Evolutionary conservation across 164 flowering plant genomes (phyloP), one percentile per base, ranked within the genome.

Genomic region (Piper betle): DNA sequence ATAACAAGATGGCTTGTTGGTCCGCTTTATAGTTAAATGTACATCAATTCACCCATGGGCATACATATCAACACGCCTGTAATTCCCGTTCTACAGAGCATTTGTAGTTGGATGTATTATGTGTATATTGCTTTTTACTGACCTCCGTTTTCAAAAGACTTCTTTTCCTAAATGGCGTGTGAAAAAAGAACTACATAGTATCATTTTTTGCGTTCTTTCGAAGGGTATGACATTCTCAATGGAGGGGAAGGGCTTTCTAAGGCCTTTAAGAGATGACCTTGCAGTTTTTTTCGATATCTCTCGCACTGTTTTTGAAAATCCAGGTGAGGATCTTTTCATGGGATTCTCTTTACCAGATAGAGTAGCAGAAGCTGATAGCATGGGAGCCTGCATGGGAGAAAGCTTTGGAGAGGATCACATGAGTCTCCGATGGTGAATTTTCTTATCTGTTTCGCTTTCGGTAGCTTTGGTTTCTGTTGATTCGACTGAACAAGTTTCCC

Each of bases 401-500:
- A 50, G 69, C 57, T 10, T 37, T 11, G 55, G 72, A 52, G 73
- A 71, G 7, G 71, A 54, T 10, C 55, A 52, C 40, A 52, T 13
- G 40, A 72, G 48, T 54, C 64, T 69, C 37, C 39, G 62, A 53
- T 52, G 62, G 37, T 58, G 68, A 8, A 18, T 18, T 18, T 5
- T 67, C 62, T 43, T 71, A 55, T 57, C 70, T 11, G 52, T n/a
- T 55, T 57, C 72, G 33, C 33, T 25, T 25, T 25, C 55, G 61
- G 75, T 58, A 72, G 61, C 60, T 67, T 71, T 42, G 73, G 69
- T 72, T 37, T 18, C 58, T 8, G 53, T 64, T 60, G 96, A 78
- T 61, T 92, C 97, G 38, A 87, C 62, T 6, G 98, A 18, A 79
- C 77, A 62, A 90, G 96, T 80, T 93, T 93, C 56, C 99, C 99